phyloP scores from a whole-genome alignment of 2,329 filamentous ascomycete genomes.

The Paecilomyces sp. region DNA sequence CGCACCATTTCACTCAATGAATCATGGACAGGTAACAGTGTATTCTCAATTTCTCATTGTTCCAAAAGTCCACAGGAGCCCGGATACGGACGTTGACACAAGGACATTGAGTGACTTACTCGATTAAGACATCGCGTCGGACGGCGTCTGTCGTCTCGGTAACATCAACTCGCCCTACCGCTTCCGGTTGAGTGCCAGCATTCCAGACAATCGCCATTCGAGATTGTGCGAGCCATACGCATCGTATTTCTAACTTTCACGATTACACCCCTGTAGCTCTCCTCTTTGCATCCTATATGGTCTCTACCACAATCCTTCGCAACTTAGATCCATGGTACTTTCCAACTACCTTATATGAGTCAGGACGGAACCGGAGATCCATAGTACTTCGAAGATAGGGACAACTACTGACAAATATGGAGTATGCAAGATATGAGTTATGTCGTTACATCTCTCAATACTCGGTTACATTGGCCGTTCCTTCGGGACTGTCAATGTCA shows the following conservation, averaged over 20 bases:
- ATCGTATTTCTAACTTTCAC: neutral
- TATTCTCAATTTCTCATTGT: neutral
- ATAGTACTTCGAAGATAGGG: neutral
- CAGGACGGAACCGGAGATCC: neutral
- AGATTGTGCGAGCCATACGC: neutral
- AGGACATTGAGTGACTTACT: neutral
- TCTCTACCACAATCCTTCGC: neutral
- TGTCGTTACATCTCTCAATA: neutral
- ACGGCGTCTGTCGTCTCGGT: neutral
- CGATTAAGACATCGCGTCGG: neutral
- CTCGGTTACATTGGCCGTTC: neutral
- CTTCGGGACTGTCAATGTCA: neutral
- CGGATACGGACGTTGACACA: neutral
- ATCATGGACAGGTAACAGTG: neutral
- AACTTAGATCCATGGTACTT: neutral
- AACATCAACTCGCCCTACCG: constrained; percentile 2
- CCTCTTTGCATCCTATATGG: neutral
- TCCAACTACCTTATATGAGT: neutral
- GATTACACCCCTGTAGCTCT: neutral
- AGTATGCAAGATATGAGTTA: neutral
- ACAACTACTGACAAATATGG: neutral
- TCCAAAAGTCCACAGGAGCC: neutral
- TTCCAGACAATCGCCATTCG: neutral
- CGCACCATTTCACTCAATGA: neutral
- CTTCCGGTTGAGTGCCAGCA: constrained; percentile 1